phyloP scores from a whole-genome alignment of 495 filamentous ascomycete species.

The Hypoxylon trugodes region DNA sequence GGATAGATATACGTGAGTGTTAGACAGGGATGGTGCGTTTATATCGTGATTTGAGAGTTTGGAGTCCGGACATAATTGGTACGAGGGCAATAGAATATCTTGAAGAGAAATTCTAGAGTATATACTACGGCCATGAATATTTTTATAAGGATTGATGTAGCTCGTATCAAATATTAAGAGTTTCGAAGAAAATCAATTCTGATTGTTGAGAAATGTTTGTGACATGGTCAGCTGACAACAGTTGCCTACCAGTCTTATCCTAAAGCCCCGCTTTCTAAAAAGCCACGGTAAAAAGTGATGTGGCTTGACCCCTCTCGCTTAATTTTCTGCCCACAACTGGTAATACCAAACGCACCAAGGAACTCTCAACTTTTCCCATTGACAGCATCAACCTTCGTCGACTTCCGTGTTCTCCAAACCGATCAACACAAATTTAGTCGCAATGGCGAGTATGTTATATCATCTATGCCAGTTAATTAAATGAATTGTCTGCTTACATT shows the following conservation, averaged over 20 bases:
- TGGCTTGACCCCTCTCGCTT: slow-evolving; percentile 44
- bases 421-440: slow-evolving; percentile 48
- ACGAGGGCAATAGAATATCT: slow-evolving; percentile 1
- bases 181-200: too few relatives aligned
- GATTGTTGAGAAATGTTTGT: too few relatives aligned
- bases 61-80: slow-evolving; percentile 17
- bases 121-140: too few relatives aligned
- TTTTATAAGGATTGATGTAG: too few relatives aligned
- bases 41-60: slow-evolving; percentile 16
- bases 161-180: too few relatives aligned
- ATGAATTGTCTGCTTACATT: slow-evolving; percentile 1
- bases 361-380: slow-evolving; percentile 34
- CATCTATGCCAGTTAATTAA: neutral
- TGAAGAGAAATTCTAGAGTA: too few relatives aligned
- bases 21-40: slow-evolving; percentile 18
- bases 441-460: slow-evolving; percentile 60
- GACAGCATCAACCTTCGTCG: slow-evolving; percentile 38
- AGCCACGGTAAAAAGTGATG: neutral
- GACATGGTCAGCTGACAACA: neutral
- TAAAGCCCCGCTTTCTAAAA: neutral
- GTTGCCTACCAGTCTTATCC: neutral
- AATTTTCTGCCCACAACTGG: slow-evolving; percentile 48
- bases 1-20: slow-evolving; percentile 13
- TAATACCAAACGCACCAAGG: slow-evolving; percentile 37
- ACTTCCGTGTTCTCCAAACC: slow-evolving; percentile 27